Evolutionary conservation across 345 rosid species (phyloP).

Genomic region (Pugionium dolabratum): DNA sequence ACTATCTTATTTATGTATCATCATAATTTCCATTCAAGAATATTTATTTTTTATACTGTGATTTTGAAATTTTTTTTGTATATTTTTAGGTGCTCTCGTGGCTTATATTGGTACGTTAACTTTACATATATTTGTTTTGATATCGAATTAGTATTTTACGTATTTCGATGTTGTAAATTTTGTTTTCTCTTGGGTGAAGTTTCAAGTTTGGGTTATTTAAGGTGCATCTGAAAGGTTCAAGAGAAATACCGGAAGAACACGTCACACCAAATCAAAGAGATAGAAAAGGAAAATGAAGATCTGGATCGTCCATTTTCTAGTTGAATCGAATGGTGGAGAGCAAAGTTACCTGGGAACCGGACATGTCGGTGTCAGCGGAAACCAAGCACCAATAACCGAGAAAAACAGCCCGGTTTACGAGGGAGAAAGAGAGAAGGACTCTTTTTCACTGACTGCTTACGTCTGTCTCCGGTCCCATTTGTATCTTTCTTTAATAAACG

Average conservation of each 20-base stretch:
- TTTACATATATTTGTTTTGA: too few relatives aligned
- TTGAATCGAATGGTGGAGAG: constrained; percentile 37
- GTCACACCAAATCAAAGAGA: constrained; percentile 47
- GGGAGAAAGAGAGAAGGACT: constrained; percentile 30
- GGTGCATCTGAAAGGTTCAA: constrained; percentile 38
- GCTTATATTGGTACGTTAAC: too few relatives aligned
- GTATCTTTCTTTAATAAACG: constrained; percentile 31
- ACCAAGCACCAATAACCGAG: constrained; percentile 51
- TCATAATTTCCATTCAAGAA: constrained; percentile 2
- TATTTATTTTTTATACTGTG: too few relatives aligned
- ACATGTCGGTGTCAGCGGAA: constrained; percentile 65
- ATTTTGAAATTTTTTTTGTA: too few relatives aligned
- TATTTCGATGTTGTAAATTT: not conserved
- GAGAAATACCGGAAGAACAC: constrained; percentile 48
- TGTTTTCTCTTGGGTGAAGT: not conserved
- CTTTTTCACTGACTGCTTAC: constrained; percentile 43
- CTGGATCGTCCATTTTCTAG: constrained; percentile 32
- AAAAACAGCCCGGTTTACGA: constrained; percentile 55
- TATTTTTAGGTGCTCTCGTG: too few relatives aligned
- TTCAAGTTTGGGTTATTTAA: constrained; percentile 26
- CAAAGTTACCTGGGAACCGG: constrained; percentile 42
- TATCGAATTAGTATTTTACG: too few relatives aligned
- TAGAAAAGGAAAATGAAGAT: constrained; percentile 42
- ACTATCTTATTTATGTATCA: constrained; percentile 2
- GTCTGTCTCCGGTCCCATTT: constrained; percentile 39